Conservation (phyloP, 176 grass and related monocot species). For the Panicum miliaceum region DNA sequence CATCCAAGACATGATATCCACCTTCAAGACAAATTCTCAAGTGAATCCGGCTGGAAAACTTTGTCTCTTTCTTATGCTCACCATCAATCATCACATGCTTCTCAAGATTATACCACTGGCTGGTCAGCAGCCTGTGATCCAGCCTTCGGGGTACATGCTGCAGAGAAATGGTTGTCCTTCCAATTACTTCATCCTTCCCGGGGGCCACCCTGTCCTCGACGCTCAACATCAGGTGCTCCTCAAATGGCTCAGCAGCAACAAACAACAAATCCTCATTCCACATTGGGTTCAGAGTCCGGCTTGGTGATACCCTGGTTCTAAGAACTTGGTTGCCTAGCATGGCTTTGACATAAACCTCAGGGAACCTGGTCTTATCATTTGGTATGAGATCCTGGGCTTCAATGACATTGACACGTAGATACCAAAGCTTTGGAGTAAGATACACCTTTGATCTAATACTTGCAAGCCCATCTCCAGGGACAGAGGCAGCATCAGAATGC, state of each 20-base stretch:
- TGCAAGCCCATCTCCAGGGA: conserved; percentile 64
- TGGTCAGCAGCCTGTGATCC: conserved; percentile 50
- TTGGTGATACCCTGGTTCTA: conserved; percentile 46
- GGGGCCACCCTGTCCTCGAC: conserved; percentile 65
- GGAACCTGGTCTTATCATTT: conserved; percentile 58
- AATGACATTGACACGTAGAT: conserved; percentile 73
- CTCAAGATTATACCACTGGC: conserved; percentile 63
- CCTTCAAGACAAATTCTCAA: conserved; percentile 71
- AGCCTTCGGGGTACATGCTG: conserved; percentile 62
- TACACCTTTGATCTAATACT: conserved; percentile 78
- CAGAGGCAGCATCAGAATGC: conserved; percentile 70
- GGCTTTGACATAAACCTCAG: conserved; percentile 69
- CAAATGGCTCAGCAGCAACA: conserved; percentile 70
- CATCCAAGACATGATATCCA: conserved; percentile 79
- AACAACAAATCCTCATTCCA: conserved; percentile 81
- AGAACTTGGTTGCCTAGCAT: conserved; percentile 61
- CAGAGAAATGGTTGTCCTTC: conserved; percentile 52
- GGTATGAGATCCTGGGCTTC: conserved; percentile 70
- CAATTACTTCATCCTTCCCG: conserved; percentile 68
- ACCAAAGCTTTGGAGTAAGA: conserved; percentile 81
- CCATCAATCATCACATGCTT: conserved; percentile 73
- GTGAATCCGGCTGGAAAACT: conserved; percentile 74
- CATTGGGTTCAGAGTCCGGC: conserved; percentile 64
- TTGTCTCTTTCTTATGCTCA: conserved; percentile 64
- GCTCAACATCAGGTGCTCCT: conserved; percentile 66